Evolutionary conservation across 805 yeast species (phyloP).

Genomic region (Ogataea trehaloabstinens): DNA sequence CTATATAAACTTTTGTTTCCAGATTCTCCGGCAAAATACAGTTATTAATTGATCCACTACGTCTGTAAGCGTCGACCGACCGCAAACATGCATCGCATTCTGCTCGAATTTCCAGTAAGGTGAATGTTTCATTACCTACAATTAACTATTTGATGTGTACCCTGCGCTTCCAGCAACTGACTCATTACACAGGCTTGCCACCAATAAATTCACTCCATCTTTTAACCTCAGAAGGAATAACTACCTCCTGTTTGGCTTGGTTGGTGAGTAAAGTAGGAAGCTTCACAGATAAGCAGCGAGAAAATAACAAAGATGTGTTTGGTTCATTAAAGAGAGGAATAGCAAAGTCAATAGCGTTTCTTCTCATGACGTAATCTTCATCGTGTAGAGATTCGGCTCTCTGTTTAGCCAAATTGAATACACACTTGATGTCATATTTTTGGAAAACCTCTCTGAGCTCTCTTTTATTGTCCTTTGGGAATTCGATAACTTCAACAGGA

Average conservation of each 20-base stretch:
- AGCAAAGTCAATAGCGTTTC: constrained; percentile 98
- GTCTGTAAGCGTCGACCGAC: too few relatives aligned
- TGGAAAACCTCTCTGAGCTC: constrained; percentile 92
- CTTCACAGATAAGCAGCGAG: constrained; percentile 75
- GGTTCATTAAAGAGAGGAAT: constrained; percentile 97
- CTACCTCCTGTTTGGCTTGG: constrained; percentile 39
- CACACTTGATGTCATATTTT: constrained; percentile 77
- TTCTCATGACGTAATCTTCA: constrained; percentile 95
- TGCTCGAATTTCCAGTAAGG: too few relatives aligned
- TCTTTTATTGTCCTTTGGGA: constrained; percentile 92
- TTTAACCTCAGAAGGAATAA: constrained; percentile 79
- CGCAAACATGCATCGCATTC: too few relatives aligned
- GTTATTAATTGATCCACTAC: too few relatives aligned
- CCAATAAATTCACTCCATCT: constrained; percentile 98
- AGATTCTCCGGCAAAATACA: too few relatives aligned
- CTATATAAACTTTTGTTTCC: too few relatives aligned
- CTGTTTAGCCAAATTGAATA: constrained; percentile 86
- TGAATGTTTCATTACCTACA: too few relatives aligned
- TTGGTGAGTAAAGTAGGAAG: constrained; percentile 54
- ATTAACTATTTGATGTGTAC: too few relatives aligned
- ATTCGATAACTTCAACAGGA: constrained; percentile 66
- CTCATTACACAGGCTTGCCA: constrained; percentile 68
- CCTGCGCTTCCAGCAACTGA: too few relatives aligned
- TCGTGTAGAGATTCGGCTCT: constrained; percentile 85
- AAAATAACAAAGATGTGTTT: constrained; percentile 83